Evolutionary conservation across 345 rosid species (phyloP), one percentile per base, ranked within the genome.

Genomic region (Melastoma malabathricum): DNA sequence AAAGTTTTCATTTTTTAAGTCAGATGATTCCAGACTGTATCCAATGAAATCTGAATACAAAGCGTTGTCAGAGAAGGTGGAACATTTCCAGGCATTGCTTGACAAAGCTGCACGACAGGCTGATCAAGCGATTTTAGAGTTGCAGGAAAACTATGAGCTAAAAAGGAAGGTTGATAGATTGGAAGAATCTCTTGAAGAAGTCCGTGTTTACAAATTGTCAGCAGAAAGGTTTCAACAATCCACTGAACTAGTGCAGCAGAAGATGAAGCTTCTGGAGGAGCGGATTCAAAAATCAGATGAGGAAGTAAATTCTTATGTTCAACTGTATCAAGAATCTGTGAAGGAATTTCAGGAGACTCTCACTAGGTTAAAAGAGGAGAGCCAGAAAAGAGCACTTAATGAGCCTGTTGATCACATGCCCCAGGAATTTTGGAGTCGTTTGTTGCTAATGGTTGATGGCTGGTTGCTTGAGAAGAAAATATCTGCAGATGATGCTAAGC

Each of bases 401-500:
- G 75, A 70, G 62, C 82, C 87, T 6, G 82, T 84, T 17, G 83
- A 80, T 67, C 86, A 92, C 61, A 72, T 86, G 86, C 93, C 96
- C 27, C 65, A 63, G 82, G 93, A 74, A 63, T 86, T 84, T 74
- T 90, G 98, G 98, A 90, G 96, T 63, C 76, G 58, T 63, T 67
- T 90, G 60, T 69, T 86, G 66, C 79, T 90, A 62, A 78, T 70
- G 25, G 66, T 90, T 72, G 98, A 84, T 75, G 98, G 98, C 29
- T 90, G 98, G 98, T 58, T 78, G 55, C 93, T 90, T 56, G 98
- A 90, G 69, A 75, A 82, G 66, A 90, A 82, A 77, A 63, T 90
- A 63, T 73, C 71, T 44, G 59, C 58, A 52, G 52, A 59, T 43
- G 89, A 84, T 68, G 94, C 89, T 54, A 72, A 78, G 50, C 50